Base-by-base conservation (phyloP, 1,284 basidiomycete species). In the Pulveroboletus sp. region DNA sequence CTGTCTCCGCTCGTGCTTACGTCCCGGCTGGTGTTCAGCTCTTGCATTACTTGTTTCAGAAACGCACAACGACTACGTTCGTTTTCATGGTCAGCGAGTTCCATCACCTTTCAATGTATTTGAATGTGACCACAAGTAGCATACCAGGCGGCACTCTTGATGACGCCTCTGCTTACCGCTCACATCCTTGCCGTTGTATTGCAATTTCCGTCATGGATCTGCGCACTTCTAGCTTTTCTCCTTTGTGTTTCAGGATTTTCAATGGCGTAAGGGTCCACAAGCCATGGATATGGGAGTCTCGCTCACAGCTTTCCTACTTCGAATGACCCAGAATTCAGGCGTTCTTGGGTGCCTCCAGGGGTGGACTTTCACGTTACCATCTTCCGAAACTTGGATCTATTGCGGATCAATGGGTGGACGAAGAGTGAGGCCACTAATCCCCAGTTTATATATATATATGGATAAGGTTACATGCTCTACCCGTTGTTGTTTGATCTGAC, bases 21-120 rank as follows among this genome's bases (percentile, higher is more conserved):
- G 22, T 46, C 22, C 44, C 43, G 3, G n/a, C 24, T 15, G 33
- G n/a, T 26, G 5, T 53, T n/a, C 60, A 92, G 90, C 89, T 3
- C 72, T 92, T 28, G 33, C 79, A 1, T 74, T 92, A 42, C 80
- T 93, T 10, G 82, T 92, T n/a, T 62, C 87, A 22, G 91, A 93
- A 71, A 92, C 87, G 11, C 82, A 85, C 62, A 91, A 91, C 63
- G 89, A 92, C 72, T 90, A 85, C 65, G 85, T 92, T 60, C 84
- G 90, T 54, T 92, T 91, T 71, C 89, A 91, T 69, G 86, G 89
- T 89, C 56, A 65, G 81, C 43, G 10, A 25, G 25, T 52, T 10
- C n/a, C n/a, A 28, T 45, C 53, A 38, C 29, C 43, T 18, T 54
- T 46, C 45, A 26, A 29, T 47, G n/a, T 25, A 11, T 33, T 58